A percentile compares a stretch with the other conserved stretches of the same genome.
These are phyloP conservation scores for Alternaria atra DNA, from an alignment of 2,329 filamentous ascomycete species.

Conservation along the genomic window DNA sequence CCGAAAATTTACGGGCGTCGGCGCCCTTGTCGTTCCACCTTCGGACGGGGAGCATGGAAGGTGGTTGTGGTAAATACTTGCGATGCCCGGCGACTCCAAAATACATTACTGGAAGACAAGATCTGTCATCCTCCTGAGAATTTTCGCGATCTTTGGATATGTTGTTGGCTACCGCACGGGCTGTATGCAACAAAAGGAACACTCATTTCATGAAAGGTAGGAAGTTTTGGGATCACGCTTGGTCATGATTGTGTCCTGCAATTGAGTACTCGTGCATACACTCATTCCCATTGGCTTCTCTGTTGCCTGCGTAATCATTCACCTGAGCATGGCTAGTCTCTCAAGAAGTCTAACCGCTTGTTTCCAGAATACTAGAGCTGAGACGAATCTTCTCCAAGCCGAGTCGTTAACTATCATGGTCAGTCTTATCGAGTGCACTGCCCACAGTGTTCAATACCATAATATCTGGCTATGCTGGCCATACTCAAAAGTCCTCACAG, in stretches of 20 bases:
- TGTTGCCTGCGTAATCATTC: background rate
- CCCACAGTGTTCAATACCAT: background rate
- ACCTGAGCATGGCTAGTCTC: background rate
- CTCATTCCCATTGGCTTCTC: background rate
- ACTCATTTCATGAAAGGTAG: background rate
- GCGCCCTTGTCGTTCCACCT: background rate
- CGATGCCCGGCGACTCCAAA: background rate
- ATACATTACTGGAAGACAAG: background rate
- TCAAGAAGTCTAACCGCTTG: background rate
- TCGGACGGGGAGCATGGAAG: background rate
- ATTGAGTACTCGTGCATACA: background rate
- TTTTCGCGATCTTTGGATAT: too few species aligned
- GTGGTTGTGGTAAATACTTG: background rate
- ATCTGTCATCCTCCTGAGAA: background rate
- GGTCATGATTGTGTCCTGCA: background rate
- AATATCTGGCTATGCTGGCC: too few species aligned
- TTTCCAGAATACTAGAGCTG: background rate
- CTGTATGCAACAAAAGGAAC: too few species aligned
- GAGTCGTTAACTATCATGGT: background rate
- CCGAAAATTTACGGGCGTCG: slow-evolving; percentile 10
- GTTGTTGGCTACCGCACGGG: too few species aligned
- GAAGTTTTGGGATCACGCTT: too few species aligned
- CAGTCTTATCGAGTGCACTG: background rate
- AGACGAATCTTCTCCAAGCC: background rate
- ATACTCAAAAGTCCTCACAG: too few species aligned